Conservation (phyloP, 1,139 yeast species). For the Suhomyces wounanorum region DNA sequence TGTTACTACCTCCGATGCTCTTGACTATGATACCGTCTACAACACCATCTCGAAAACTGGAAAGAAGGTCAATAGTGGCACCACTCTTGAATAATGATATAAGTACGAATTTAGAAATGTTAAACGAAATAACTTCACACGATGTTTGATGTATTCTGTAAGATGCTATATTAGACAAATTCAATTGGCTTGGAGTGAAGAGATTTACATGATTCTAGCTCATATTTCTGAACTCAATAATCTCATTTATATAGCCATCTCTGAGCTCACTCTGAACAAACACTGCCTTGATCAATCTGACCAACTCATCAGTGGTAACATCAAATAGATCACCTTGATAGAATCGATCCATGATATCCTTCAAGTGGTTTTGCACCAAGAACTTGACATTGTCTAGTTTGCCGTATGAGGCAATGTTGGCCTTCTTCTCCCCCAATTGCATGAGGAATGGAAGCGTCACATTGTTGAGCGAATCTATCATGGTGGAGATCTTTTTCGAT, state of each 20-base stretch:
- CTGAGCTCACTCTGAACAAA: slow-evolving; percentile 75
- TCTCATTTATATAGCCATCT: slow-evolving; percentile 61
- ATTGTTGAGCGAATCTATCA: slow-evolving; percentile 25
- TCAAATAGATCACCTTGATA: slow-evolving; percentile 77
- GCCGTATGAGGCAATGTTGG: slow-evolving; percentile 32
- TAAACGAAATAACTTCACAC: neutral
- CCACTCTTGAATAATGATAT: slow-evolving; percentile 28
- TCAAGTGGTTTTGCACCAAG: slow-evolving; percentile 57
- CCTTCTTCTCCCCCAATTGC: slow-evolving; percentile 16
- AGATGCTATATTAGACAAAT: neutral
- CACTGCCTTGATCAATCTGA: slow-evolving; percentile 54
- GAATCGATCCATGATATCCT: slow-evolving; percentile 68
- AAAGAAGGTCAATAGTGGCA: slow-evolving; percentile 73
- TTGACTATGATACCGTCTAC: slow-evolving; percentile 74
- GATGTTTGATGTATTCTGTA: neutral
- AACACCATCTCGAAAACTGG: slow-evolving; percentile 89
- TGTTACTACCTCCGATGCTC: slow-evolving; percentile 57
- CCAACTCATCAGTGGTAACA: slow-evolving; percentile 65
- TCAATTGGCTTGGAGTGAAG: neutral
- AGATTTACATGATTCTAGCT: neutral
- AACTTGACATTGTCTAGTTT: slow-evolving; percentile 48
- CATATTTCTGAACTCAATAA: slow-evolving; percentile 45
- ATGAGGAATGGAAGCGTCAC: slow-evolving; percentile 20
- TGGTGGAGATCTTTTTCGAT: slow-evolving; percentile 32
- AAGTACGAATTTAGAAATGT: neutral